Conservation (phyloP, 345 rosid genomes). For the Arabidopsis arenosa region DNA sequence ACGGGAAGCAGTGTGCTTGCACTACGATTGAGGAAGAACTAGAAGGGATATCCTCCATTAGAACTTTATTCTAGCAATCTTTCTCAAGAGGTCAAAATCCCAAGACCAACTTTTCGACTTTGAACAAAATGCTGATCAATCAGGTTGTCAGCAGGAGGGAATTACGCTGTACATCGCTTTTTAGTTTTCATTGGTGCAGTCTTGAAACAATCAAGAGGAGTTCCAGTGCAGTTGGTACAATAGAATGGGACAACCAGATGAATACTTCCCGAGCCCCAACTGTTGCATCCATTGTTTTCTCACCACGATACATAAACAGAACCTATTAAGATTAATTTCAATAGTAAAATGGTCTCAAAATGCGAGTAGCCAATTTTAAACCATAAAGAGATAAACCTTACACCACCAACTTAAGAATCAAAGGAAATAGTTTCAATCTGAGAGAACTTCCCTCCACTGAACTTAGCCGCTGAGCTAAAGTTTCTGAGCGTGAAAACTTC, state of each 20-base stretch:
- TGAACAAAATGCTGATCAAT: constrained; percentile 58
- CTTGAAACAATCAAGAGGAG: constrained; percentile 72
- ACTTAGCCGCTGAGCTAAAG: constrained; percentile 67
- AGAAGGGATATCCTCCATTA: constrained; percentile 41
- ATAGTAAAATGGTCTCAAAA: constrained; percentile 25
- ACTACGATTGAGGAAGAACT: constrained; percentile 52
- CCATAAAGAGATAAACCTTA: constrained; percentile 43
- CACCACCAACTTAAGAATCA: constrained; percentile 54
- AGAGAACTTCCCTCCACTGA: constrained; percentile 71
- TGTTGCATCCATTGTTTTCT: constrained; percentile 80
- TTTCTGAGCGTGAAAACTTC: constrained; percentile 81
- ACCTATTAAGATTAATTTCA: constrained; percentile 50
- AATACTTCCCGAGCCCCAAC: constrained; percentile 89
- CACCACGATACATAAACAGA: constrained; percentile 68
- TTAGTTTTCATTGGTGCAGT: constrained; percentile 58
- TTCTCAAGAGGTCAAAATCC: constrained; percentile 63
- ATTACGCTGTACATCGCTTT: constrained; percentile 55
- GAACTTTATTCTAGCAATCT: constrained; percentile 45
- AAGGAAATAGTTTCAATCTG: constrained; percentile 69
- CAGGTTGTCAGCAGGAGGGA: constrained; percentile 78
- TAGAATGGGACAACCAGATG: constrained; percentile 76
- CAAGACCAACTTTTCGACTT: constrained; percentile 64
- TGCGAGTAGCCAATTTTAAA: constrained; percentile 14
- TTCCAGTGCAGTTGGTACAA: constrained; percentile 83
- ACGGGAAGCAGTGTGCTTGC: constrained; percentile 43